phyloP scores from a whole-genome alignment of 2,329 filamentous ascomycete genomes.

The Phialophora verrucosa region DNA sequence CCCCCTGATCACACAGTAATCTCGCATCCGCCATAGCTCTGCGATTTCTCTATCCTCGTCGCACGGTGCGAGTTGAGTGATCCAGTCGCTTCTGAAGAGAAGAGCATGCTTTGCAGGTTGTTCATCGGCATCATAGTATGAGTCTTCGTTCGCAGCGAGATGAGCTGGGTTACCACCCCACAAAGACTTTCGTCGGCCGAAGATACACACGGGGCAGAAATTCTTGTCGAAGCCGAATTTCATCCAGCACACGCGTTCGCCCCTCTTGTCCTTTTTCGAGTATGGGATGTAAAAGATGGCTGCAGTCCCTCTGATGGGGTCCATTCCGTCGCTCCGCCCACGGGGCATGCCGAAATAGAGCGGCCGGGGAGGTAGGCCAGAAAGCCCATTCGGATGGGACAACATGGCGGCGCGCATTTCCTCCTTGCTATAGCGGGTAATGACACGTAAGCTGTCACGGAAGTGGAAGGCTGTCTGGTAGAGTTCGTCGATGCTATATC shows the following conservation, averaged over 20 bases:
- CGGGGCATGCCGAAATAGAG: constrained; percentile 23
- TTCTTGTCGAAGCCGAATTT: constrained; percentile 32
- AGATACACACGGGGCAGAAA: constrained; percentile 25
- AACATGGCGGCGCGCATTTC: constrained; percentile 20
- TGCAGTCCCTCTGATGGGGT: constrained; percentile 19
- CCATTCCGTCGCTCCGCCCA: constrained; percentile 3
- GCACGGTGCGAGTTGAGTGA: constrained; percentile 15
- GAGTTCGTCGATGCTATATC: constrained; percentile 18
- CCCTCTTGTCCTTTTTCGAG: constrained; percentile 21
- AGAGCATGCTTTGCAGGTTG: constrained; percentile 21
- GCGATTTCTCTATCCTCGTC: constrained; percentile 13
- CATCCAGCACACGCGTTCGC: constrained; percentile 31
- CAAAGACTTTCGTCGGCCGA: constrained; percentile 25
- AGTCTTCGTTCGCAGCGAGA: constrained; percentile 23
- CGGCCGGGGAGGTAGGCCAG: constrained; percentile 18
- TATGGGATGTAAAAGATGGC: constrained; percentile 21
- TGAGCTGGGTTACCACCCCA: constrained; percentile 29
- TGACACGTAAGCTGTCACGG: constrained; percentile 7
- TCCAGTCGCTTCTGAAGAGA: constrained; percentile 28
- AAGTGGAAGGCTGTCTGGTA: constrained; percentile 18
- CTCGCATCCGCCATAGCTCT: constrained; percentile 16
- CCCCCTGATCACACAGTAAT: constrained; percentile 24
- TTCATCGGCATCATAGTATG: constrained; percentile 25
- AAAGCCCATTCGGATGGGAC: constrained; percentile 17
- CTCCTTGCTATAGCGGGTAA: constrained; percentile 18